Evolutionary conservation across 768 basidiomycete species (phyloP).

Genomic region (Pleurotus djamor): DNA sequence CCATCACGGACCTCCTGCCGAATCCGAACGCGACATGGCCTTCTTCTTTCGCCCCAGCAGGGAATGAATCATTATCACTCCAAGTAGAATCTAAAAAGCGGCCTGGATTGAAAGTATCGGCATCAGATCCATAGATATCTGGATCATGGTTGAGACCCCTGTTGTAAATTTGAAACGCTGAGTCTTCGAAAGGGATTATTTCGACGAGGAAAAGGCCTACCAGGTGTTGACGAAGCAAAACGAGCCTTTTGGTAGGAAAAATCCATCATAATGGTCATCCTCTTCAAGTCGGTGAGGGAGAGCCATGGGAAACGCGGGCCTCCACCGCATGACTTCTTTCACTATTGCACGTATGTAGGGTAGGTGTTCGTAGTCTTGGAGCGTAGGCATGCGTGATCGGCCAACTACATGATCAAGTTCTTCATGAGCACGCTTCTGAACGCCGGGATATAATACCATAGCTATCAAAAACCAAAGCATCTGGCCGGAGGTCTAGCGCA

Average conservation of each 20-base stretch:
- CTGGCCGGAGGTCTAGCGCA: neutral
- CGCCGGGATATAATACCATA: constrained; percentile 36
- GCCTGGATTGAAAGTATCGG: constrained; percentile 39
- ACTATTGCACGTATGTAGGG: constrained; percentile 36
- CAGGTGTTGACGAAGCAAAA: constrained; percentile 33
- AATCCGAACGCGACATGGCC: constrained; percentile 33
- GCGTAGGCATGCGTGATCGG: constrained; percentile 30
- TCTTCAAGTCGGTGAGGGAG: constrained; percentile 25
- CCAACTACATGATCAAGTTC: constrained; percentile 36
- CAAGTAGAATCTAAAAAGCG: constrained; percentile 43
- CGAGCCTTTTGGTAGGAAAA: constrained; percentile 40
- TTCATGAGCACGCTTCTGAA: constrained; percentile 30
- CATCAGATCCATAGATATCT: constrained; percentile 27
- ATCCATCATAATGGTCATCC: constrained; percentile 45
- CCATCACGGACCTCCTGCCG: constrained; percentile 14
- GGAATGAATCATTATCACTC: constrained; percentile 20
- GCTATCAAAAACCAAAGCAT: constrained; percentile 27
- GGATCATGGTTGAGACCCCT: constrained; percentile 33
- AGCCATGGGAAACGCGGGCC: constrained; percentile 28
- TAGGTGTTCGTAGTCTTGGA: constrained; percentile 29
- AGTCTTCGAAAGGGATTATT: neutral
- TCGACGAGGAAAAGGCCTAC: constrained; percentile 15
- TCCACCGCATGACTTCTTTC: constrained; percentile 34
- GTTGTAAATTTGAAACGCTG: neutral
- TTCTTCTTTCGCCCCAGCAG: constrained; percentile 25